Conservation (phyloP, 179 eudicot genomes). For the Patellifolia procumbens region DNA sequence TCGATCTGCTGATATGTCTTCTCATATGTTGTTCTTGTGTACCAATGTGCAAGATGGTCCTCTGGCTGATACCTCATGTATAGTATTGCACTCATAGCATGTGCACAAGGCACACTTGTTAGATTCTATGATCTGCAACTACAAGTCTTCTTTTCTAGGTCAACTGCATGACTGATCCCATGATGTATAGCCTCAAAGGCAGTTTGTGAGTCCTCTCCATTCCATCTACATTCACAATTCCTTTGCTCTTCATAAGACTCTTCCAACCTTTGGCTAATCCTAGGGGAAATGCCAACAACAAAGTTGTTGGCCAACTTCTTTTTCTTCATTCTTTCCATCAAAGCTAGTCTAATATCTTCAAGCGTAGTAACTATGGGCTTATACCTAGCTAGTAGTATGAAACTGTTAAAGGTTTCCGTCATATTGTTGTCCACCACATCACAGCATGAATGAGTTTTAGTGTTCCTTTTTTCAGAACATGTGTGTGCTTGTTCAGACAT, state of each 20-base stretch:
- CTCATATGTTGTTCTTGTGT: background rate
- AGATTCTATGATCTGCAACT: constrained; percentile 21
- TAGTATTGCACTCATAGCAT: constrained; percentile 23
- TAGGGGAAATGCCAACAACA: constrained; percentile 10
- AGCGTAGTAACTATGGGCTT: constrained; percentile 21
- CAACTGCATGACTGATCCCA: constrained; percentile 11
- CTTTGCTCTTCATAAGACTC: constrained; percentile 3
- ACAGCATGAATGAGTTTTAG: background rate
- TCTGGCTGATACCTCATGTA: constrained; percentile 4
- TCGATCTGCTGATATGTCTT: background rate
- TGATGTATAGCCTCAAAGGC: constrained; percentile 17
- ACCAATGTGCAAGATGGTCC: constrained; percentile 4
- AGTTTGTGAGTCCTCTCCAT: constrained; percentile 12
- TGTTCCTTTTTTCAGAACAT: constrained; percentile 1
- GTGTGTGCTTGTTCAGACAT: background rate
- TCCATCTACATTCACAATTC: constrained; percentile 15
- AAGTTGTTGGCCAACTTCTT: background rate
- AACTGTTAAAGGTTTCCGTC: constrained; percentile 8
- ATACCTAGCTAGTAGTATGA: constrained; percentile 11
- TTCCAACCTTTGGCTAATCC: constrained; percentile 2
- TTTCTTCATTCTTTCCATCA: constrained; percentile 5
- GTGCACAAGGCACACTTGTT: constrained; percentile 13
- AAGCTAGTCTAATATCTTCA: constrained; percentile 14
- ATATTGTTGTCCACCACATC: constrained; percentile 21
- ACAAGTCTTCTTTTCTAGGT: constrained; percentile 10